Evolutionary conservation across 176 grass and related monocot species (phyloP), one percentile per base, ranked within the genome.

Genomic region (Calamus simplicifolius): DNA sequence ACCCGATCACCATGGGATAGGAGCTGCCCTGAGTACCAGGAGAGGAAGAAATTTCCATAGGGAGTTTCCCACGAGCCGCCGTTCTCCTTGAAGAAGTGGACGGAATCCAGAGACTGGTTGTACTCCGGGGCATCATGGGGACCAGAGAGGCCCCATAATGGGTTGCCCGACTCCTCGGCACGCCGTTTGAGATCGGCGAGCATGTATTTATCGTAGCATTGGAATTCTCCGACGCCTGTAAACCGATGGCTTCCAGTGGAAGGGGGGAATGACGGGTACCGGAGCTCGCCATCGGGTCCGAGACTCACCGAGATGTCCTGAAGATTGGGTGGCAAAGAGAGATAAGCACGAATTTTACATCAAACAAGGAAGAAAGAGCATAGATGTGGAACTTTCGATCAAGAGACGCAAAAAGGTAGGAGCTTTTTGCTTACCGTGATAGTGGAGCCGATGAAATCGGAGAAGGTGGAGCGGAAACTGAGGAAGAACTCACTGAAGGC

Each of bases 161-260:
- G 57, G 3, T 75, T 43, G 4, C 86, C 78, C 1, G 73, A 2
- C 23, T 66, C 72, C 67, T 71, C 62, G 0, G 78, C 80, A 49
- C 80, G 58, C 62, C 18, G 50, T 51, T 61, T 58, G 4, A 96
- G 87, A 64, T 66, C 63, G 2, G 69, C 57, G 0, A 82, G 68
- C 80, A 84, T 87, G 92, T 96, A 82, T 61, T 88, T 96, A 57
- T 96, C 87, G 70, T 90, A 90, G 68, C 92, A 96, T 27, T 90
- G 83, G 72, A 96, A 96, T 65, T 96, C 87, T 0, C 92, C 92
- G 1, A 82, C 78, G 3, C 92, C 86, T 10, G 79, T 89, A 80
- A 83, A 89, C 16, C 56, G 18, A 4, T 29, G 16, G 1, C 30
- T 70, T 58, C 65, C 55, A 18, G 68, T 75, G 14, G 65, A 62